Conservation (phyloP, 1,284 basidiomycete species). For the Sporisorium scitamineum region DNA sequence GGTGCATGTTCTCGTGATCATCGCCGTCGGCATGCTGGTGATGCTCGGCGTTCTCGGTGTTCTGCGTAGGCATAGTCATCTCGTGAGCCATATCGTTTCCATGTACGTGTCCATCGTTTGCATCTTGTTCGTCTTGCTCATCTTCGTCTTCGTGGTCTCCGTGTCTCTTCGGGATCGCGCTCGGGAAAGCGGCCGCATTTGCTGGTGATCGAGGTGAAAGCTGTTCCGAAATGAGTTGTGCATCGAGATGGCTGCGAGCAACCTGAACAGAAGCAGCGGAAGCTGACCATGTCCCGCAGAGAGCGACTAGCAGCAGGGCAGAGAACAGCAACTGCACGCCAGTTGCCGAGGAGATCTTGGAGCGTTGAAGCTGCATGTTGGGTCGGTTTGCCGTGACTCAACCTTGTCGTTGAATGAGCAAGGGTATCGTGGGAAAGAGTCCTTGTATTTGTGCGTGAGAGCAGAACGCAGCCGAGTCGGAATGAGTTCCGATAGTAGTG, state of each 20-base stretch:
- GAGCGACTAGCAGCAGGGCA: constrained; percentile 6
- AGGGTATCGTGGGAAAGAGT: neutral
- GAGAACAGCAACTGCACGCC: neutral
- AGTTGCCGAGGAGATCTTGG: neutral
- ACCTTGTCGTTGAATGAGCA: neutral
- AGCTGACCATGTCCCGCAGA: constrained; percentile 5
- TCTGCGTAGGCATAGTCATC: neutral
- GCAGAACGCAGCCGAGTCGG: neutral
- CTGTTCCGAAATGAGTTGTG: constrained; percentile 5
- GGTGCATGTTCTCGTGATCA: neutral
- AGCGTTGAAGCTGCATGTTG: constrained; percentile 12
- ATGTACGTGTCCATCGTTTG: too few relatives aligned
- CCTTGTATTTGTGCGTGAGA: neutral
- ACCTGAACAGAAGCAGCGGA: constrained; percentile 12
- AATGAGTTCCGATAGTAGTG: constrained; percentile 7
- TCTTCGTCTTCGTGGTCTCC: constrained; percentile 37
- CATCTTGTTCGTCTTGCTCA: constrained; percentile 12
- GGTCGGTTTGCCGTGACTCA: neutral
- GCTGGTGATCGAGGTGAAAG: neutral
- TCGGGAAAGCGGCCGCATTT: neutral
- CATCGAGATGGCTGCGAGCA: constrained; percentile 5
- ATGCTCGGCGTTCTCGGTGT: neutral
- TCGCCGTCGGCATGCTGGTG: neutral
- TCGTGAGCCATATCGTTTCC: constrained; percentile 3
- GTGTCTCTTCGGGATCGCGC: constrained; percentile 18